Evolutionary conservation across 164 flowering plant genomes (phyloP).

Genomic region (Tetrastigma voinierianum): DNA sequence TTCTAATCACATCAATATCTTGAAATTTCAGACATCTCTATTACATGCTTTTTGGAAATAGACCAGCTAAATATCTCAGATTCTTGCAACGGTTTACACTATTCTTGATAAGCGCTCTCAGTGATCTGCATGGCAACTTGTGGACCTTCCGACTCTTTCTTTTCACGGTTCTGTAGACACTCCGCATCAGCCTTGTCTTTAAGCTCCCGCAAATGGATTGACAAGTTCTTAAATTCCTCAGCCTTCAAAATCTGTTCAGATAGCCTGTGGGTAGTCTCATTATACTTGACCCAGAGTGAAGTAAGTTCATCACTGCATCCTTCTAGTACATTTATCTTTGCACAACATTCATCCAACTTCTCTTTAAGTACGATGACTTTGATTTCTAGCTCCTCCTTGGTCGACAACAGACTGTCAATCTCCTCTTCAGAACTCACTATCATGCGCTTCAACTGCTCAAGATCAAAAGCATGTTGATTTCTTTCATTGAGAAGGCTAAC

Average conservation of each 20-base stretch:
- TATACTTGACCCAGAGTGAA: constrained; percentile 37
- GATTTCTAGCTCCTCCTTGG: constrained; percentile 59
- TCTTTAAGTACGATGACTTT: constrained; percentile 41
- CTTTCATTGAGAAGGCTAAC: constrained; percentile 18
- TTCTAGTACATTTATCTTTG: constrained; percentile 30
- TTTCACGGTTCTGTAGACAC: constrained; percentile 51
- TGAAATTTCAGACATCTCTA: constrained; percentile 88
- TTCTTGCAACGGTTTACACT: constrained; percentile 86
- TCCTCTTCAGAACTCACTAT: constrained; percentile 37
- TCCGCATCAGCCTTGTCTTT: constrained; percentile 85
- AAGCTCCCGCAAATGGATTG: constrained; percentile 80
- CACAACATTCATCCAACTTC: constrained; percentile 50
- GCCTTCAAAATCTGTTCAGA: constrained; percentile 79
- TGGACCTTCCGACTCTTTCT: constrained; percentile 51
- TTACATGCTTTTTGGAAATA: constrained; percentile 80
- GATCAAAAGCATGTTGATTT: constrained; percentile 30
- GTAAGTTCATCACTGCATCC: constrained; percentile 33
- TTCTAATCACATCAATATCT: constrained; percentile 75
- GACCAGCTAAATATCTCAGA: constrained; percentile 70
- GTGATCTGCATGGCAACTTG: constrained; percentile 61
- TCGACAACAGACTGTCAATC: constrained; percentile 38
- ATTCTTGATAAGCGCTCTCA: constrained; percentile 87
- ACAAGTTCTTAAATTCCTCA: constrained; percentile 84
- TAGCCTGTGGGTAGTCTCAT: constrained; percentile 59
- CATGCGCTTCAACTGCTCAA: constrained; percentile 39